Evolutionary conservation across 2,329 filamentous ascomycete genomes (phyloP).

Genomic region (Capronia americana): DNA sequence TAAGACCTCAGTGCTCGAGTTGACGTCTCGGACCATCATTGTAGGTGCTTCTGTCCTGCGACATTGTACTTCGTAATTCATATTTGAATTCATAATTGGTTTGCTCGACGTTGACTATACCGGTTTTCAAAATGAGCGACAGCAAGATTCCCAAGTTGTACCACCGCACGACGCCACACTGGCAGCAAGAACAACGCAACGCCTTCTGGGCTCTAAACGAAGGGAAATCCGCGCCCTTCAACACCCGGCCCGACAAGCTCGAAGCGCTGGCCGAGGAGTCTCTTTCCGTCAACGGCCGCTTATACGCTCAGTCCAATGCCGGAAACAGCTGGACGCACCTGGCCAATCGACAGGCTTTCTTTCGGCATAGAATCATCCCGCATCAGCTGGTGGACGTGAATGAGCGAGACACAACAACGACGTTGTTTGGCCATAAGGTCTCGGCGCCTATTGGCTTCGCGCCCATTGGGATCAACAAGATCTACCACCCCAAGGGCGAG

Average conservation of each 20-base stretch:
- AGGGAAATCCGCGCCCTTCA: slow-evolving; percentile 58
- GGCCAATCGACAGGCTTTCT: slow-evolving; percentile 69
- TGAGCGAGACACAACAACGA: slow-evolving; percentile 61
- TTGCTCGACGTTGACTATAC: neutral
- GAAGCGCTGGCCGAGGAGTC: slow-evolving; percentile 63
- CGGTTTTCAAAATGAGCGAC: slow-evolving; percentile 45
- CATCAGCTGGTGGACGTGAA: slow-evolving; percentile 68
- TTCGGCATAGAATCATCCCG: slow-evolving; percentile 67
- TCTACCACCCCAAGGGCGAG: slow-evolving; percentile 66
- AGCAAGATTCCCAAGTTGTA: slow-evolving; percentile 60
- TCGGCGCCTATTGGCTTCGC: slow-evolving; percentile 69
- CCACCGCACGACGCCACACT: slow-evolving; percentile 59
- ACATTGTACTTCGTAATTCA: neutral
- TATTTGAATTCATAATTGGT: neutral
- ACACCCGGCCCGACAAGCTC: slow-evolving; percentile 63
- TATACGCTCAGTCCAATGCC: slow-evolving; percentile 48
- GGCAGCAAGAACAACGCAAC: slow-evolving; percentile 61
- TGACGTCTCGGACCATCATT: neutral
- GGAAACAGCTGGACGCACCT: slow-evolving; percentile 51
- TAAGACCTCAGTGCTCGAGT: neutral
- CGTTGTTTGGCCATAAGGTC: slow-evolving; percentile 66
- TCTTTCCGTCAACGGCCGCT: slow-evolving; percentile 64
- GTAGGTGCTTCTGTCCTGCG: neutral
- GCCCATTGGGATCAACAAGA: slow-evolving; percentile 70
- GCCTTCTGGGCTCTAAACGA: slow-evolving; percentile 62